Conservation (phyloP, 2,329 filamentous ascomycete genomes). For the Alternaria burnsii region DNA sequence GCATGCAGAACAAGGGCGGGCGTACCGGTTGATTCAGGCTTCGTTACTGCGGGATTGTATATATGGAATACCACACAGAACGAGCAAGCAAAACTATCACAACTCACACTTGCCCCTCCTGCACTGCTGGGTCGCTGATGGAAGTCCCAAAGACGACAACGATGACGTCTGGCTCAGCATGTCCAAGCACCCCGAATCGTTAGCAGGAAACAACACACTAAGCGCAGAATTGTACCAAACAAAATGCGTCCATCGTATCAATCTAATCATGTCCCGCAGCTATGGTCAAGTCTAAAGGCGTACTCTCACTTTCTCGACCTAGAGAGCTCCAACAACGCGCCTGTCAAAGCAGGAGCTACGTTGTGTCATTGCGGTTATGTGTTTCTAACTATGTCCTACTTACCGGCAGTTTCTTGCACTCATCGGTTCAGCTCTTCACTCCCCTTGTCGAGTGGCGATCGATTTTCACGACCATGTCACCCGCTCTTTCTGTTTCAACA, state of each 20-base stretch:
- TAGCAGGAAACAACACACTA: not conserved
- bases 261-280: not conserved
- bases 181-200: not conserved
- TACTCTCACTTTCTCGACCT: not conserved
- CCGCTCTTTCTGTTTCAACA: not conserved
- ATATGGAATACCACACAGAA: conserved; percentile 45
- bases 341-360: not conserved
- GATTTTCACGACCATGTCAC: not conserved
- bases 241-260: not conserved
- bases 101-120: not conserved
- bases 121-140: not conserved
- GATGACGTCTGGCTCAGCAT: not conserved
- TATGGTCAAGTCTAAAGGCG: not conserved
- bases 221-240: not conserved
- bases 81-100: conserved; percentile 8
- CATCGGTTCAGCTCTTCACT: not conserved
- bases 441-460: not conserved
- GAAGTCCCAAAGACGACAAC: not conserved
- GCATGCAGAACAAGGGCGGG: conserved; percentile 35
- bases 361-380: not conserved
- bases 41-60: conserved; percentile 43
- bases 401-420: not conserved
- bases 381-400: not conserved
- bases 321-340: not conserved
- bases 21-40: conserved; percentile 43